A percentile compares a stretch with the other conserved stretches of the same genome.
phyloP scores from a whole-genome alignment of 1,284 basidiomycete species.

The Cryptococcus sp. region DNA sequence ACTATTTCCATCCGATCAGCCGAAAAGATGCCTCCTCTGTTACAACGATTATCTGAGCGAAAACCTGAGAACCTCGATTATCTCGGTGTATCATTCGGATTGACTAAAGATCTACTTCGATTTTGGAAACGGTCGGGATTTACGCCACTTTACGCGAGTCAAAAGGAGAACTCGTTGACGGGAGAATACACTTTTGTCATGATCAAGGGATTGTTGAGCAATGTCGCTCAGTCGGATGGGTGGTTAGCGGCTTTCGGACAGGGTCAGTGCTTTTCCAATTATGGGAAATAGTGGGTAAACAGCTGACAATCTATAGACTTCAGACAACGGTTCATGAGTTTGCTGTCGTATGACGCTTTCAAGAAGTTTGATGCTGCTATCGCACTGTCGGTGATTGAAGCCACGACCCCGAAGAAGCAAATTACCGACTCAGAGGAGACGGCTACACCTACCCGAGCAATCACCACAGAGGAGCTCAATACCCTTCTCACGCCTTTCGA shows the following conservation, averaged over 20 bases:
- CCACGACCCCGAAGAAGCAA: constrained; percentile 57
- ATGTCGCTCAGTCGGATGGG: constrained; percentile 52
- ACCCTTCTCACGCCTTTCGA: constrained; percentile 84
- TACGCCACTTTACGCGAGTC: constrained; percentile 85
- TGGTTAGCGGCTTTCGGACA: constrained; percentile 89
- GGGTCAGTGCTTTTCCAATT: constrained; percentile 53
- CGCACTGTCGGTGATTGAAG: constrained; percentile 83
- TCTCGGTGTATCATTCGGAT: constrained; percentile 91
- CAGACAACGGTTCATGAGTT: constrained; percentile 77
- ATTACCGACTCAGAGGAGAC: neutral
- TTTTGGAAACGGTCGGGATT: constrained; percentile 97
- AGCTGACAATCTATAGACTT: constrained; percentile 60
- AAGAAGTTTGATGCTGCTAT: constrained; percentile 84
- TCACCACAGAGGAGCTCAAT: constrained; percentile 66
- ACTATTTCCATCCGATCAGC: constrained; percentile 69
- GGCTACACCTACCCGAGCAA: constrained; percentile 24
- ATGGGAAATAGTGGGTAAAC: too few relatives aligned
- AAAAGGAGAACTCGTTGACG: constrained; percentile 90
- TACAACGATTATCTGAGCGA: constrained; percentile 84
- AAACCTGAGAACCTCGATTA: constrained; percentile 91
- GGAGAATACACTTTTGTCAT: constrained; percentile 97
- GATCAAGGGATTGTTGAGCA: constrained; percentile 69
- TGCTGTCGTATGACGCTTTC: constrained; percentile 86
- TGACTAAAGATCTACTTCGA: constrained; percentile 81
- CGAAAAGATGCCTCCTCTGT: constrained; percentile 81